Conservation (phyloP, 129 eudicot species). For the Dittrichia graveolens region DNA sequence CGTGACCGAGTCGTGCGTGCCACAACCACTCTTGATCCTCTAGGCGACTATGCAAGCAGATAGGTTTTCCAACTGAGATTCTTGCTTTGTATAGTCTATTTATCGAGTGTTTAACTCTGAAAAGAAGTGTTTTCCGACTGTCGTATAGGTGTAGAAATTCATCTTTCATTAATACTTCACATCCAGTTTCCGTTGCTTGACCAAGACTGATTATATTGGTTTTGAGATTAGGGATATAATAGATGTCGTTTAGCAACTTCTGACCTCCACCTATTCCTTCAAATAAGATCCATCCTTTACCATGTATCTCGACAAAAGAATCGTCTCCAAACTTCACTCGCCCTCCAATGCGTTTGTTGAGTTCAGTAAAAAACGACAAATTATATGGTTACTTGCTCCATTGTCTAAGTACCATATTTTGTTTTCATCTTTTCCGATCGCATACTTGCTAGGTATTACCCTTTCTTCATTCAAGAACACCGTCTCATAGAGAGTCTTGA, state of each 20-base stretch:
- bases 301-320: neutral
- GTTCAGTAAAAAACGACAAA: neutral
- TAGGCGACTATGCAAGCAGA: neutral
- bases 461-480: neutral
- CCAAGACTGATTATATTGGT: neutral
- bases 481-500: neutral
- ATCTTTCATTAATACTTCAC: neutral
- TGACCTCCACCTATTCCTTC: neutral
- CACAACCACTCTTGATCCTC: neutral
- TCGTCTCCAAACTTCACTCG: neutral
- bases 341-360: neutral
- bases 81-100: neutral
- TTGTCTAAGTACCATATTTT: neutral
- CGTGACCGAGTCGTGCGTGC: slow-evolving; percentile 6
- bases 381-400: slow-evolving; percentile 8
- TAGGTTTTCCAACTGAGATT: neutral
- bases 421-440: no score
- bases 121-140: neutral
- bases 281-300: neutral
- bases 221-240: neutral
- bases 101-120: neutral
- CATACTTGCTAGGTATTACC: neutral
- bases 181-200: slow-evolving; percentile 10
- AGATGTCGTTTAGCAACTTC: neutral
- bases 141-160: neutral